A percentile compares a stretch with the other conserved stretches of the same genome.
These are phyloP conservation scores for Peronospora tabacina DNA, from an alignment of 352 stramenopile species.

Conservation along the genomic window DNA sequence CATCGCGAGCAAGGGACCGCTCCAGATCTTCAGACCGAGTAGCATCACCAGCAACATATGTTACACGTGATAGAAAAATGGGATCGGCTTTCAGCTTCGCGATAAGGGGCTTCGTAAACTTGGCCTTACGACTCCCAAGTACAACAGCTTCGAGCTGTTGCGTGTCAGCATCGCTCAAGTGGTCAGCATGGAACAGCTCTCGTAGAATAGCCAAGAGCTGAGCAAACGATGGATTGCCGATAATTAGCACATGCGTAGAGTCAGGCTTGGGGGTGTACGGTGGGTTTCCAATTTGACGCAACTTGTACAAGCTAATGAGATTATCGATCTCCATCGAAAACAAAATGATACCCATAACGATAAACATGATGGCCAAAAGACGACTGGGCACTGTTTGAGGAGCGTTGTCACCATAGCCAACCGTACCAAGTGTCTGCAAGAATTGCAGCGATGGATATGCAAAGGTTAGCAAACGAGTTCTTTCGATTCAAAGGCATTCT, in stretches of 20 bases:
- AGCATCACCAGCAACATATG: slow-evolving; percentile 69
- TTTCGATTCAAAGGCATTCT: not conserved
- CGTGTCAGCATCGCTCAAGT: slow-evolving; percentile 36
- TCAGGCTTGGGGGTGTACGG: slow-evolving; percentile 62
- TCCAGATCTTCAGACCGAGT: slow-evolving; percentile 71
- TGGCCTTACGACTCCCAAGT: slow-evolving; percentile 55
- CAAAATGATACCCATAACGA: slow-evolving; percentile 80
- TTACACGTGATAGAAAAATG: slow-evolving; percentile 71
- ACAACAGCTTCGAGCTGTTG: slow-evolving; percentile 62
- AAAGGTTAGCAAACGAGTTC: slow-evolving; percentile 2
- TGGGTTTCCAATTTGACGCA: slow-evolving; percentile 73
- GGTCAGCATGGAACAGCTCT: slow-evolving; percentile 86
- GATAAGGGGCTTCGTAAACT: slow-evolving; percentile 65
- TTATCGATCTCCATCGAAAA: slow-evolving; percentile 88
- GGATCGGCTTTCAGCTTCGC: slow-evolving; percentile 67
- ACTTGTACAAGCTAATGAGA: slow-evolving; percentile 78
- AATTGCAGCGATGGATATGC: slow-evolving; percentile 1
- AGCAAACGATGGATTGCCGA: slow-evolving; percentile 77
- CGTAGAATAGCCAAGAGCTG: slow-evolving; percentile 76
- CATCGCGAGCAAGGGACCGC: slow-evolving; percentile 42
- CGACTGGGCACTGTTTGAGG: slow-evolving; percentile 78
- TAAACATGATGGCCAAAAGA: slow-evolving; percentile 83
- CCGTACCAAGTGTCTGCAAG: slow-evolving; percentile 70
- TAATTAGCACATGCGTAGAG: slow-evolving; percentile 67
- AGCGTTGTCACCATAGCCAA: slow-evolving; percentile 82